phyloP scores from a whole-genome alignment of 257 asterid genomes.

The Jacaranda mimosifolia region DNA sequence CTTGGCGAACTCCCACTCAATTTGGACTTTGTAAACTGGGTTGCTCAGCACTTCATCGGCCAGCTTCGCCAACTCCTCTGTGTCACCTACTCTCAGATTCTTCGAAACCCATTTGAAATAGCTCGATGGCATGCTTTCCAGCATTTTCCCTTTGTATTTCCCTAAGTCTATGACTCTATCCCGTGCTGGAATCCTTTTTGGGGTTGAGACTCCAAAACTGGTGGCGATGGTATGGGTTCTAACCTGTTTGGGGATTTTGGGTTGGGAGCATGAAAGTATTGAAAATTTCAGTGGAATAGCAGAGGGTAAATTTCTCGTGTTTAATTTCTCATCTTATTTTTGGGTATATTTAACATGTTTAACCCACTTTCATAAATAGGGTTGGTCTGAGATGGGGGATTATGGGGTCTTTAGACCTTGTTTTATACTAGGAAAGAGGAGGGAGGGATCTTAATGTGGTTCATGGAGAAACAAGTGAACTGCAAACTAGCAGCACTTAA shows the following conservation, averaged over 20 bases:
- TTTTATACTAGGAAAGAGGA: too few relatives aligned
- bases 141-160: constrained; percentile 74
- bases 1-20: constrained; percentile 90
- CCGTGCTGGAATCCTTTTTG: constrained; percentile 51
- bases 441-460: too few relatives aligned
- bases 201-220: not conserved
- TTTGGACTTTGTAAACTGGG: constrained; percentile 73
- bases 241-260: constrained; percentile 18
- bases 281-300: constrained; percentile 3
- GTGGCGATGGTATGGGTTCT: not conserved
- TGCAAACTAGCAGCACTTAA: constrained; percentile 46
- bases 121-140: constrained; percentile 81
- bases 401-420: too few relatives aligned
- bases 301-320: not conserved
- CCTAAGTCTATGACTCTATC: constrained; percentile 81
- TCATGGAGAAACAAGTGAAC: constrained; percentile 17
- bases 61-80: constrained; percentile 77
- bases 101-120: constrained; percentile 84
- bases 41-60: constrained; percentile 81
- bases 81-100: constrained; percentile 73
- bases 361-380: too few relatives aligned
- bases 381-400: too few relatives aligned
- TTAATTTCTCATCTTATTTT: too few relatives aligned
- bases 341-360: too few relatives aligned
- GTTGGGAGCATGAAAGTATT: constrained; percentile 1